These are phyloP conservation scores for Ceratobasidium sp. DNA, from an alignment of 1,284 basidiomycete species.

Conservation along the genomic window DNA sequence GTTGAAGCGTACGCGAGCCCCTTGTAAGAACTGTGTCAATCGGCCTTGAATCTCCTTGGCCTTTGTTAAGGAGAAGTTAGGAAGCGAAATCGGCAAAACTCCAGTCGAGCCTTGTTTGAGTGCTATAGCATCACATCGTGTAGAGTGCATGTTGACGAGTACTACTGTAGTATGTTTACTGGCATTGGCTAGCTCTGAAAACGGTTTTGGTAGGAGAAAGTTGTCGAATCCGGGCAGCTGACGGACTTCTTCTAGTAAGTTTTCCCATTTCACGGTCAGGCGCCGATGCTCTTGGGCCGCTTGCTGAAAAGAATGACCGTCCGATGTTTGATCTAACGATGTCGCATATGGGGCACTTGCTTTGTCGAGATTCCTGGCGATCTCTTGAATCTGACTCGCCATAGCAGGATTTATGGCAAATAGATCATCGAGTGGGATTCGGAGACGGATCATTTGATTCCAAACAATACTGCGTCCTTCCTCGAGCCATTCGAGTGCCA, in stretches of 20 bases:
- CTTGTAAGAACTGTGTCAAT: background rate
- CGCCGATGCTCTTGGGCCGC: background rate
- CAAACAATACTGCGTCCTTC: background rate
- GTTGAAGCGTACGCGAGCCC: background rate
- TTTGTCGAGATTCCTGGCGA: background rate
- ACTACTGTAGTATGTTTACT: background rate
- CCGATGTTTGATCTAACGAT: background rate
- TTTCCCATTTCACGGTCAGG: background rate
- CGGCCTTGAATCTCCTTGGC: background rate
- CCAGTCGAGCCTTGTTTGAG: no score
- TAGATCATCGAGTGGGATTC: background rate
- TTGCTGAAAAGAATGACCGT: background rate
- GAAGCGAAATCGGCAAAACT: background rate
- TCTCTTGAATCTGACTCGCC: background rate
- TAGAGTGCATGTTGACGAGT: background rate
- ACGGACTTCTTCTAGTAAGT: background rate
- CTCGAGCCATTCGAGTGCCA: background rate
- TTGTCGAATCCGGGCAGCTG: background rate
- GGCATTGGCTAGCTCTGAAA: background rate
- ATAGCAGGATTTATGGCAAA: background rate
- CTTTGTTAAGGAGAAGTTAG: background rate
- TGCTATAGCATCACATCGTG: background rate
- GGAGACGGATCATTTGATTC: background rate
- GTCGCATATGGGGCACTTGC: background rate
- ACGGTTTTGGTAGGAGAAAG: background rate